A percentile compares a stretch with the other conserved stretches of the same genome.
Evolutionary conservation across 2,329 filamentous ascomycete genomes (phyloP).

Genomic region (Xylaria sp.): DNA sequence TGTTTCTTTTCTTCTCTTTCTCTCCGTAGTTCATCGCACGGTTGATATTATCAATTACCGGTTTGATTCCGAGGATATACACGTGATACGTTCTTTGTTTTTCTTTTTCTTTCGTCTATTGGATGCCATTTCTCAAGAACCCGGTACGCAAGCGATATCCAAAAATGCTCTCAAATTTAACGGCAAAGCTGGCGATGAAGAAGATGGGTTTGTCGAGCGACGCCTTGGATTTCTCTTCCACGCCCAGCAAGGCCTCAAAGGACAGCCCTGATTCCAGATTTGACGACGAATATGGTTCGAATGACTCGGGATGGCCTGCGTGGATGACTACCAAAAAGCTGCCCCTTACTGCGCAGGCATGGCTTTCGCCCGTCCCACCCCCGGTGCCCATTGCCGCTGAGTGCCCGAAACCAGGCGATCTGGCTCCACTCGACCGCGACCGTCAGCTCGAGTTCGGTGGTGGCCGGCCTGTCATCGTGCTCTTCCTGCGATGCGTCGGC

Average conservation of each 20-base stretch:
- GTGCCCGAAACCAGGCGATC: conserved; percentile 54
- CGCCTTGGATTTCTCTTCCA: conserved; percentile 51
- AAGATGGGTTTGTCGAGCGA: conserved; percentile 61
- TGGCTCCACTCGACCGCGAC: conserved; percentile 55
- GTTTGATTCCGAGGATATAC: background rate
- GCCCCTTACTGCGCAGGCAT: conserved; percentile 59
- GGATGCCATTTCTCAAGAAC: background rate
- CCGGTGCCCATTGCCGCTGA: conserved; percentile 51
- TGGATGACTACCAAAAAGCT: conserved; percentile 59
- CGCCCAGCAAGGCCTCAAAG: conserved; percentile 31
- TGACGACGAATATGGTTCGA: conserved; percentile 39
- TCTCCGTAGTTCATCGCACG: background rate
- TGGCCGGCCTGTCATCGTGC: conserved; percentile 53
- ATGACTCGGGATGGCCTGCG: conserved; percentile 41
- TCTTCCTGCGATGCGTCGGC: conserved; percentile 61
- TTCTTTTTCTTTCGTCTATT: background rate
- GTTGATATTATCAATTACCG: background rate
- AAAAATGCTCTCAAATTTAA: conserved; percentile 62
- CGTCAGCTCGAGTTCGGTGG: conserved; percentile 50
- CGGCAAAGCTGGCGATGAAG: conserved; percentile 63
- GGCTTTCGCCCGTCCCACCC: conserved; percentile 58
- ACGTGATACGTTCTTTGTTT: background rate
- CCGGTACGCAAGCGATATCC: conserved; percentile 1
- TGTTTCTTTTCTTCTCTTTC: background rate
- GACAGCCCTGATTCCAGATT: conserved; percentile 37